Evolutionary conservation across 2,329 filamentous ascomycete species (phyloP).

Genomic region (Mycosphaerella sp.): DNA sequence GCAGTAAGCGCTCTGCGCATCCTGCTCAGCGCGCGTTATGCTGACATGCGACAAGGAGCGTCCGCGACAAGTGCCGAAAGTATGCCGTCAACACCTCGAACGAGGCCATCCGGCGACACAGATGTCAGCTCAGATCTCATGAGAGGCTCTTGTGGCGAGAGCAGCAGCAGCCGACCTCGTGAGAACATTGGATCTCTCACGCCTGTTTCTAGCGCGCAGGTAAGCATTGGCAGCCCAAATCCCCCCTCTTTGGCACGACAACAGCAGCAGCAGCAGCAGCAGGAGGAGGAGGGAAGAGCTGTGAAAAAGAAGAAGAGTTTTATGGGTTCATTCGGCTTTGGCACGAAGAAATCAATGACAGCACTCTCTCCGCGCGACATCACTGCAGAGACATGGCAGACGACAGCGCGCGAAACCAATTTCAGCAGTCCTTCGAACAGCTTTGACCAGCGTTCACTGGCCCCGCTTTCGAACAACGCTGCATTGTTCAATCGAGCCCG

Average conservation of each 20-base stretch:
- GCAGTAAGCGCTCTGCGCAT: background rate
- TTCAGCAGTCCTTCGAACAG: background rate
- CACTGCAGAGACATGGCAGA: slow-evolving; percentile 6
- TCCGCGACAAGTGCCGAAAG: background rate
- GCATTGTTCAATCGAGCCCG: background rate
- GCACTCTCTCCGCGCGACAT: background rate
- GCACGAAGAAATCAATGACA: slow-evolving; percentile 3
- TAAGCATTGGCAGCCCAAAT: background rate
- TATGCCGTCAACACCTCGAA: background rate
- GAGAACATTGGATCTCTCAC: background rate
- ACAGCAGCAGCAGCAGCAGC: background rate
- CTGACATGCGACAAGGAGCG: background rate
- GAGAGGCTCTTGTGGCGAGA: background rate
- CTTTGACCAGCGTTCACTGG: background rate
- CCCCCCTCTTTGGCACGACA: slow-evolving; percentile 1
- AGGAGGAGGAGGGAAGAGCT: too few relatives aligned
- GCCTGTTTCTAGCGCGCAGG: background rate
- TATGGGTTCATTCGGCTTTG: slow-evolving; percentile 1
- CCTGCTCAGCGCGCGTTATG: background rate
- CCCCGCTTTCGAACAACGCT: background rate
- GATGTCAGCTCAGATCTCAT: background rate
- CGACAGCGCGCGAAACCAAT: background rate
- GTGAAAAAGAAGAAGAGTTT: slow-evolving; percentile 8
- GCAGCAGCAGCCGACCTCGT: background rate
- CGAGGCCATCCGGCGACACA: background rate